Conservation (phyloP, 352 stramenopile genomes). For the Globisporangium emineosum region DNA sequence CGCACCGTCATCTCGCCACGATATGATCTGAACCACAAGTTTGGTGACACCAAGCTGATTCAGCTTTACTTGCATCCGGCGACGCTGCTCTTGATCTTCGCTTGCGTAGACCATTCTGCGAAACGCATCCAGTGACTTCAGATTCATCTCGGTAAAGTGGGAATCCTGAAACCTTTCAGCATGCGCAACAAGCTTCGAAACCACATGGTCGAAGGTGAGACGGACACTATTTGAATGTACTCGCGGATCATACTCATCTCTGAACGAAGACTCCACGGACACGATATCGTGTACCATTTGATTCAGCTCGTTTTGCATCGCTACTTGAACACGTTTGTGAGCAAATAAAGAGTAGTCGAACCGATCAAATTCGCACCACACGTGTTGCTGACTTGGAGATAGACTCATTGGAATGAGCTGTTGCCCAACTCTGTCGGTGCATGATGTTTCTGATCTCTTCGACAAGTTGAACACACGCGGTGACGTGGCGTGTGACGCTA, state of each 20-base stretch:
- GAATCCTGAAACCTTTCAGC: conserved; percentile 51
- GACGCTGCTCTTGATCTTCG: conserved; percentile 40
- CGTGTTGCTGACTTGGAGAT: conserved; percentile 15
- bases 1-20: conserved; percentile 46
- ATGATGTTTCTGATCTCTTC: neutral
- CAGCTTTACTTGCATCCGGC: conserved; percentile 70
- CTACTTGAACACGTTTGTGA: conserved; percentile 35
- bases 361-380: conserved; percentile 42
- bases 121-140: conserved; percentile 69
- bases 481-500: conserved; percentile 13
- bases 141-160: conserved; percentile 60
- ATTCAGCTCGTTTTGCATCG: conserved; percentile 65
- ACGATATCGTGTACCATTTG: conserved; percentile 71
- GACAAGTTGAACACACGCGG: conserved; percentile 11
- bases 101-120: conserved; percentile 68
- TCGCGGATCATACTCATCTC: conserved; percentile 44
- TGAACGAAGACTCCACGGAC: conserved; percentile 39
- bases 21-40: conserved; percentile 64
- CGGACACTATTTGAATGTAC: conserved; percentile 35
- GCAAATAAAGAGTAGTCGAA: conserved; percentile 43
- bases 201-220: conserved; percentile 69
- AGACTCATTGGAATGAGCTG: neutral
- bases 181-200: conserved; percentile 57
- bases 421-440: neutral
- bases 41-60: conserved; percentile 58